These are phyloP conservation scores for Thuja plicata DNA, from an alignment of 83 land plant species.

Conservation along the genomic window DNA sequence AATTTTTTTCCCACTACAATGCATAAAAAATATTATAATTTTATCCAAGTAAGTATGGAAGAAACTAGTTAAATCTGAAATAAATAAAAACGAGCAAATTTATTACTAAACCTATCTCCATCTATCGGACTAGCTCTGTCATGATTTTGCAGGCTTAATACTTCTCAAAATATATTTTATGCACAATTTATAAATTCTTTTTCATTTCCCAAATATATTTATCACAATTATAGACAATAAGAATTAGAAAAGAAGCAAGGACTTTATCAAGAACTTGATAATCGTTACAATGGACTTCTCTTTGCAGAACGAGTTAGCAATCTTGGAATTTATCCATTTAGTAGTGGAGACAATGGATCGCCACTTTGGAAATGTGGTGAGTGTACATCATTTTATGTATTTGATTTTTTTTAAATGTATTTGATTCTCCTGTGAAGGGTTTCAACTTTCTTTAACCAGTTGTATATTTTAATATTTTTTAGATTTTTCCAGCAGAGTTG, in stretches of 20 bases:
- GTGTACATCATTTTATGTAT: slow-evolving; percentile 13
- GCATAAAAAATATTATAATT: no score
- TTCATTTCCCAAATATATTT: background rate
- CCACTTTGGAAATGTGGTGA: slow-evolving; percentile 97
- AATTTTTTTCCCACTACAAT: no score
- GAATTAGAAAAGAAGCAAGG: background rate
- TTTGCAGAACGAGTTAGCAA: slow-evolving; percentile 95
- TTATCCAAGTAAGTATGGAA: no score
- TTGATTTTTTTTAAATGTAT: background rate
- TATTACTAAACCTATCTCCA: background rate
- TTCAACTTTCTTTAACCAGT: background rate
- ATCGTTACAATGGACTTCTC: background rate
- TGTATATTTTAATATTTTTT: background rate
- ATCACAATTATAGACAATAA: background rate
- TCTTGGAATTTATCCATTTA: slow-evolving; percentile 93
- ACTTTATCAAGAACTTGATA: background rate
- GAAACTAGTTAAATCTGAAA: no score
- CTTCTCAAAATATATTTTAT: background rate
- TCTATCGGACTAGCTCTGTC: background rate
- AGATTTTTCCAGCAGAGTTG: background rate
- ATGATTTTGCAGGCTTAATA: background rate
- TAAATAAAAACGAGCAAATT: no score
- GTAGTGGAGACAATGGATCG: slow-evolving; percentile 99
- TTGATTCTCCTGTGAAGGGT: background rate
- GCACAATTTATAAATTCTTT: background rate